Base-by-base conservation (phyloP, 257 asterid genomes). In the Cynanchum wilfordii region DNA sequence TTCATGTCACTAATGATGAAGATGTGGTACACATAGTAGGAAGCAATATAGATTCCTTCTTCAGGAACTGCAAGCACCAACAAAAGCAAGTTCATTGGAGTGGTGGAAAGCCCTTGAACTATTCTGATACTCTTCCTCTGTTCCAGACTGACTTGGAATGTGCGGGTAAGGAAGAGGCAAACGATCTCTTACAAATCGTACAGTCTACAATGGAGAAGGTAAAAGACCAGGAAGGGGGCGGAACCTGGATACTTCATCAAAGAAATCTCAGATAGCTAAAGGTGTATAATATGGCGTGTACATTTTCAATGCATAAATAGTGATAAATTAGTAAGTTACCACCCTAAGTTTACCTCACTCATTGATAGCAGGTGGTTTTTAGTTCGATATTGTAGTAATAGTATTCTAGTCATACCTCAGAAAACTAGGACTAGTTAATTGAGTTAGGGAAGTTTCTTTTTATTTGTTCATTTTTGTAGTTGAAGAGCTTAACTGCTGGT, bases 11-110 rank as follows among this genome's bases (percentile, higher is more conserved):
- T 72, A 82, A 71, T 45, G 95, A 87, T 27, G 86, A 81, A 19
- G 83, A 84, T 71, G 87, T 83, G 71, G 93, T 91, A 25, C 96
- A 94, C 82, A 88, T 94, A 63, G 96, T 94, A 49, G 99, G 96
- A 75, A 91, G 94, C 69, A 90, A 86, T 45, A 77, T 81, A 0
- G 96, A 89, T 70, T 64, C 89, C 17, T 82, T 85, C 1, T 79
- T 80, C 27, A 76, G 85, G 77, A 89, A 86, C 75, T 79, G 75
- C 63, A 87, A 67, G 36, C 84, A 77, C 73, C 82, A 79, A 72
- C 90, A 86, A 51, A 84, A 81, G 52, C 79, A 84, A 33, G 82
- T 85, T 77, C 77, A 55, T 5, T 79, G 76, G 70, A 74, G 77
- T 30, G 80, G 69, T 70, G 84, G 84, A 69, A 86, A 84, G 81